Evolutionary conservation across 208 protist species (phyloP), one percentile per base, ranked within the genome.

Genomic region (Porcisia deanei): DNA sequence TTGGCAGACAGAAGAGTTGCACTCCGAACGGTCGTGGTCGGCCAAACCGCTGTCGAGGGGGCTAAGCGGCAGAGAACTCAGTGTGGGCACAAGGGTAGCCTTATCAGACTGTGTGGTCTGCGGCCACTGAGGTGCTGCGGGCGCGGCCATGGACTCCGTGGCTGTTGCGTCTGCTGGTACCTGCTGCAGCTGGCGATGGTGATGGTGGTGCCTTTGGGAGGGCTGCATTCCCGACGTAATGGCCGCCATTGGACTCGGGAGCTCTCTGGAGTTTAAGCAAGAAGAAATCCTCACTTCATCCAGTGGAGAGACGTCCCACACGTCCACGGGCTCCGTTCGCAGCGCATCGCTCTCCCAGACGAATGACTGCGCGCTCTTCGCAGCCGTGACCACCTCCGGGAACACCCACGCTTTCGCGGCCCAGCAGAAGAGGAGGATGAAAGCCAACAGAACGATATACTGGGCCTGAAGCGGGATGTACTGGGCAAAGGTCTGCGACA

Each of bases 341-440:
- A 91, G 65, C 43, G 81, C 86, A 41, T 75, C 76, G 65, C 80
- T 85, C 81, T 96, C 89, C 91, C 89, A 94, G 39, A 92, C 84
- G 77, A 96, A 94, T 9, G 81, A 75, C 8, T 49, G 70, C 30
- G 82, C 76, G 16, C 57, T 30, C 76, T 64, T 65, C 30, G 91
- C 88, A 37, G 80, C 79, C 43, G 75, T 80, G 4, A 76, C 85
- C 5, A 94, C 79, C 37, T 83, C 69, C 12, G 91, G 91, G 37
- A 94, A 88, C 54, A 86, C 65, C 59, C 81, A 89, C 12, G 72
- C 20, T 22, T 73, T 58, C 39, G 74, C 68, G 4, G 73, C 58
- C 53, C 71, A 79, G 75, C 86, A 92, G 59, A 89, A 81, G 30
- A 84, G 39, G 1, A 92, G 9, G 67, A 92, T 92, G 60, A 72